Percentiles rank a stretch among this genome's conserved stretches.
These are phyloP conservation scores for Coemansia sp. DNA, from an alignment of 192 early-diverging fungal species.

Conservation along the genomic window DNA sequence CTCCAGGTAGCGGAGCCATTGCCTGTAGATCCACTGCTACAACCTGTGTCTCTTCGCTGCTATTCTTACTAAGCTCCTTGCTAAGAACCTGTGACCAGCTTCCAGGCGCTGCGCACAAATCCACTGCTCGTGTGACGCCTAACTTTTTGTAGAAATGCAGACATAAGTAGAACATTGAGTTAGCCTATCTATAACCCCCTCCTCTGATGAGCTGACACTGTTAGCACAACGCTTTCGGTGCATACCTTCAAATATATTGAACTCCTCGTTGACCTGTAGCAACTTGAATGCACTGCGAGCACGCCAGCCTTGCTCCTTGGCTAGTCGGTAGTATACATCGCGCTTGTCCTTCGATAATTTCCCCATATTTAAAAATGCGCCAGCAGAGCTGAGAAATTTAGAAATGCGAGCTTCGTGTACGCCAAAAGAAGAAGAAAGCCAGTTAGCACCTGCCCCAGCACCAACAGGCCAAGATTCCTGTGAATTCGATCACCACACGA, in stretches of 20 bases:
- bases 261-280: constrained; percentile 94
- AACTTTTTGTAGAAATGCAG: background rate
- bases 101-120: constrained; percentile 96
- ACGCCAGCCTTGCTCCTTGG: constrained; percentile 97
- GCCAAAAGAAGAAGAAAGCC: background rate
- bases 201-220: background rate
- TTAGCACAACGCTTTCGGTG: background rate
- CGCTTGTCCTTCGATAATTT: constrained; percentile 91
- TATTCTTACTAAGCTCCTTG: constrained; percentile 59
- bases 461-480: background rate
- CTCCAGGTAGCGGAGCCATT: constrained; percentile 91
- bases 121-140: constrained; percentile 85
- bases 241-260: constrained; percentile 76
- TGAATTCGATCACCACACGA: background rate
- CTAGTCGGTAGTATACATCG: constrained; percentile 94
- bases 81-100: constrained; percentile 95
- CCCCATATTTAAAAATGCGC: constrained; percentile 56
- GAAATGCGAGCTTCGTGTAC: background rate
- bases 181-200: background rate
- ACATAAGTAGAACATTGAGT: background rate
- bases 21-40: constrained; percentile 95
- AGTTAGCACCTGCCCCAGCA: background rate
- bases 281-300: constrained; percentile 97
- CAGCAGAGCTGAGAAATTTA: constrained; percentile 1
- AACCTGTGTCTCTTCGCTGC: constrained; percentile 66